These are phyloP conservation scores for Colletotrichum sidae DNA, from an alignment of 2,329 filamentous ascomycete species.

Conservation along the genomic window DNA sequence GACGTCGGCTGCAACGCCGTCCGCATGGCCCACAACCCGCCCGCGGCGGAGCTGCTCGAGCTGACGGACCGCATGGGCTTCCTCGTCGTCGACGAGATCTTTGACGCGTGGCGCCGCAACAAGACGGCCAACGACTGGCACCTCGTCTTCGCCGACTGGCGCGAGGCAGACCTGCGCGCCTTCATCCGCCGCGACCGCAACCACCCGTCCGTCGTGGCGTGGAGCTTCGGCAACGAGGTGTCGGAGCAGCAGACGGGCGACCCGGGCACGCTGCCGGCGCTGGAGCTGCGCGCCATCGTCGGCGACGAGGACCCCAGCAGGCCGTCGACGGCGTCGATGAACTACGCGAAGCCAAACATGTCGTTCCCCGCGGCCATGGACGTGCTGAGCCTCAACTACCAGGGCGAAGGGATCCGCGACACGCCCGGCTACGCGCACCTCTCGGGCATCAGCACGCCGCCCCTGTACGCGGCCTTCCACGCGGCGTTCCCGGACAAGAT, in stretches of 20 bases:
- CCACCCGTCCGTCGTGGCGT: slow-evolving; percentile 63
- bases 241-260: slow-evolving; percentile 55
- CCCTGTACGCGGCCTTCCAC: slow-evolving; percentile 57
- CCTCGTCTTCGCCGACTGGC: slow-evolving; percentile 64
- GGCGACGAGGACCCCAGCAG: slow-evolving; percentile 61
- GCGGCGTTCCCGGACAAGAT: slow-evolving; percentile 59
- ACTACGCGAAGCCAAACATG: slow-evolving; percentile 54
- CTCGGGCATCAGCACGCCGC: slow-evolving; percentile 44
- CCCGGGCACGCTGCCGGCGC: slow-evolving; percentile 46
- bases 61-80: slow-evolving; percentile 62
- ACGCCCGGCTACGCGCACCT: slow-evolving; percentile 43
- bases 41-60: slow-evolving; percentile 61
- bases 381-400: slow-evolving; percentile 66
- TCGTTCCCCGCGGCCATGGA: slow-evolving; percentile 56
- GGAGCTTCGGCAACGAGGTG: slow-evolving; percentile 68
- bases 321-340: slow-evolving; percentile 58
- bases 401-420: slow-evolving; percentile 60
- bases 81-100: slow-evolving; percentile 65
- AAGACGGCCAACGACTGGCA: slow-evolving; percentile 64
- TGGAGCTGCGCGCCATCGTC: slow-evolving; percentile 54
- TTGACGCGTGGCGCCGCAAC: slow-evolving; percentile 61
- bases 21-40: slow-evolving; percentile 65
- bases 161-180: slow-evolving; percentile 62
- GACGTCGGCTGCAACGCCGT: slow-evolving; percentile 63
- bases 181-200: slow-evolving; percentile 67